Percentiles rank a stretch among this genome's conserved stretches.
Conservation (phyloP, 2,329 filamentous ascomycete genomes). For the Sporothrix brunneoviolacea region DNA sequence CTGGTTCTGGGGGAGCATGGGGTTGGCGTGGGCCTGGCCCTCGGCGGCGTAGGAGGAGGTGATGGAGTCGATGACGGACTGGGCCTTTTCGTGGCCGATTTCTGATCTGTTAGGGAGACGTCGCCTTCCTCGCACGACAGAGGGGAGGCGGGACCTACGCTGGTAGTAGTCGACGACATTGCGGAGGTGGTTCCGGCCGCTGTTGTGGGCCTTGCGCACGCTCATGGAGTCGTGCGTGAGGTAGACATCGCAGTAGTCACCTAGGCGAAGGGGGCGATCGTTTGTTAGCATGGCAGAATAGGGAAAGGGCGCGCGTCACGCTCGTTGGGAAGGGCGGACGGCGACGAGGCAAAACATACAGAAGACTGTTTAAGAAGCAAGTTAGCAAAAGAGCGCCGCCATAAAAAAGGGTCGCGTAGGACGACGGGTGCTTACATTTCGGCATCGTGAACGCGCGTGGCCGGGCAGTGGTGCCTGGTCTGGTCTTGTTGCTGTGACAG, state of each 20-base stretch:
- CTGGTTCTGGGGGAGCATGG: conserved; percentile 68
- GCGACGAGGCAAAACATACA: conserved; percentile 16
- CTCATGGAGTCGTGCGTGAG: conserved; percentile 99
- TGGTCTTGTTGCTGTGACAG: background rate
- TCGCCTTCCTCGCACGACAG: too few relatives aligned
- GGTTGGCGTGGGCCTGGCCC: conserved; percentile 80
- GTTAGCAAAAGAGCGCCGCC: conserved; percentile 14
- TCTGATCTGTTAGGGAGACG: conserved; percentile 45
- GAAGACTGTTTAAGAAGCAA: conserved; percentile 16
- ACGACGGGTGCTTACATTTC: conserved; percentile 63
- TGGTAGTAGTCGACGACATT: conserved; percentile 99
- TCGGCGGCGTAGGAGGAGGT: conserved; percentile 89
- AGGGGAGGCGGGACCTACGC: conserved; percentile 45
- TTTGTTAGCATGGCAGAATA: background rate
- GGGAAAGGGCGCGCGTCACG: background rate
- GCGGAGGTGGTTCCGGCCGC: conserved; percentile 88
- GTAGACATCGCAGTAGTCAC: conserved; percentile 99
- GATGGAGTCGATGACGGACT: conserved; percentile 97
- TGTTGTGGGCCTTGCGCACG: conserved; percentile 97
- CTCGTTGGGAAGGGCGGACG: conserved; percentile 42
- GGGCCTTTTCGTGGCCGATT: conserved; percentile 97
- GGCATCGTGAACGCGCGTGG: conserved; percentile 56
- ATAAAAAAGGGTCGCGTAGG: background rate
- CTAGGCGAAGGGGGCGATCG: conserved; percentile 32
- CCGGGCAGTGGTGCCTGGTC: background rate